Evolutionary conservation across 176 grass and related monocot genomes (phyloP).

Genomic region (Hordeum vulgare): MorexV3_pseudomolecules_assembly NC_058521.1:527139308-527139807

Average conservation of each 20-base stretch:
- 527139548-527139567: background rate
- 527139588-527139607: background rate
- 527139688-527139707: background rate
- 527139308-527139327: background rate
- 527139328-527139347: background rate
- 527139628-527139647: background rate
- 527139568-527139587: background rate
- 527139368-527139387: background rate
- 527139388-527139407: background rate
- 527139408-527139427: background rate
- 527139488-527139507: background rate
- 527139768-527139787: constrained; percentile 13
- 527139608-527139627: background rate
- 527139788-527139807: background rate
- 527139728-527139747: background rate
- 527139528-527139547: background rate
- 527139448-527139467: background rate
- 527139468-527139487: background rate
- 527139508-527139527: background rate
- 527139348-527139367: background rate
- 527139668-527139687: background rate
- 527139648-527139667: background rate
- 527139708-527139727: background rate
- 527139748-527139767: background rate
- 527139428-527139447: background rate